phyloP scores from a whole-genome alignment of 176 grass and related monocot genomes.

The Aegilops umbellulata region DNA sequence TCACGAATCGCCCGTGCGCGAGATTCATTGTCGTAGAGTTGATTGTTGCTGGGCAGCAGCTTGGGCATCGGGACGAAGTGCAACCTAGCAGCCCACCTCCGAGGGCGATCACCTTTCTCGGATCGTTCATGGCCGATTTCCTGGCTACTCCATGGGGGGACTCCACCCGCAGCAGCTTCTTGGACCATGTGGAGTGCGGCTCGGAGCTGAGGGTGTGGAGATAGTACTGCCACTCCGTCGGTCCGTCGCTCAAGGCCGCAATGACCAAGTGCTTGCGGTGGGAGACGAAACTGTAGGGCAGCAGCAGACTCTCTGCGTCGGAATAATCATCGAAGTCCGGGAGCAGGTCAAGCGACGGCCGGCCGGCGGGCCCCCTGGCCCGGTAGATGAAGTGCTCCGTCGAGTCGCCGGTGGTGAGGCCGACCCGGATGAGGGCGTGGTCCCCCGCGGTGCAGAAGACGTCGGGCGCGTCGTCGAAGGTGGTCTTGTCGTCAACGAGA shows the following conservation, averaged over 20 bases:
- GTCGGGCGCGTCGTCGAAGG: not conserved
- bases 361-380: too few relatives aligned
- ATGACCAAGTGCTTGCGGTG: not conserved
- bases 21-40: not conserved
- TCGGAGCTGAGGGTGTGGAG: not conserved
- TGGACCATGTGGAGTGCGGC: not conserved
- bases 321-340: too few relatives aligned
- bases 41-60: not conserved
- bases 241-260: not conserved
- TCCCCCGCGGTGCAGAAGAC: too few relatives aligned
- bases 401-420: too few relatives aligned
- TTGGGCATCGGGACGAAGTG: not conserved
- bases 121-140: not conserved
- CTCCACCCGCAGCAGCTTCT: not conserved
- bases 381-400: too few relatives aligned
- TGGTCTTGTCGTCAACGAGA: not conserved
- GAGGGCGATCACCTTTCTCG: not conserved
- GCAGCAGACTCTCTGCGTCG: not conserved
- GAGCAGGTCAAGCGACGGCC: too few relatives aligned
- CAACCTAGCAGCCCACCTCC: not conserved
- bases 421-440: too few relatives aligned
- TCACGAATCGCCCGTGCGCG: not conserved
- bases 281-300: not conserved
- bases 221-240: not conserved
- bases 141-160: not conserved